Evolutionary conservation across 2,329 filamentous ascomycete species (phyloP), one percentile per base, ranked within the genome.

Genomic region (Pleoardoris graminearum): DNA sequence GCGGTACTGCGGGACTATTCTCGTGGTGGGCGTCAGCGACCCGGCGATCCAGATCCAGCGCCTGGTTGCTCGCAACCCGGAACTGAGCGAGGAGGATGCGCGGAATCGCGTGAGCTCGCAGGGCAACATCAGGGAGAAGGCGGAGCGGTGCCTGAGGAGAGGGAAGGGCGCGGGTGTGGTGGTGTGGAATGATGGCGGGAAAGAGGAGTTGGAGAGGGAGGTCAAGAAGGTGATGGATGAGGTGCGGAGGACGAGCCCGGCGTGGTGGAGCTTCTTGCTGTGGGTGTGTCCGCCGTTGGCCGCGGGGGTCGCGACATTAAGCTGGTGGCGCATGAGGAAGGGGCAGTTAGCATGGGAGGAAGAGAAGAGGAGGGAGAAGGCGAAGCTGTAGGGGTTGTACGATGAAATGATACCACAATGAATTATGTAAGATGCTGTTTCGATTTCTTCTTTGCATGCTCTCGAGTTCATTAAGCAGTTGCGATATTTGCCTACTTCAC

Each of bases 161-260:
- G 85, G 84, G 3, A 66, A 71, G 36, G 79, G 77, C 6, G 82
- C 80, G 42, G 93, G 92, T 0, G 82, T 91, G 3, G 90, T 97
- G 29, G 82, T 99, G 21, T 94, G 90, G 90, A 99, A 99, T 75
- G 93, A 97, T 75, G 84, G 84, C 2, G 85, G 84, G 41, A 86
- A 80, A 66, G 85, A 85, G 30, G 84, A 91, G 57, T 72, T 99
- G 67, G 82, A 83, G 73, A 73, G 68, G 45, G 85, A 90, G 71
- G 77, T 97, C 10, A 79, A 81, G 46, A 78, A 76, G 53, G 88
- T 86, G 7, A 85, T 97, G 77, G 68, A 65, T 3, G 80, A 81
- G 54, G 76, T 97, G 32, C 80, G 79, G 64, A 77, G 66, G 39
- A 75, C 76, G 16, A 94, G 88, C 71, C 90, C 90, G 6, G 74